These are phyloP conservation scores for Polyplosphaeria fusca DNA, from an alignment of 495 filamentous ascomycete species.

Conservation along the genomic window DNA sequence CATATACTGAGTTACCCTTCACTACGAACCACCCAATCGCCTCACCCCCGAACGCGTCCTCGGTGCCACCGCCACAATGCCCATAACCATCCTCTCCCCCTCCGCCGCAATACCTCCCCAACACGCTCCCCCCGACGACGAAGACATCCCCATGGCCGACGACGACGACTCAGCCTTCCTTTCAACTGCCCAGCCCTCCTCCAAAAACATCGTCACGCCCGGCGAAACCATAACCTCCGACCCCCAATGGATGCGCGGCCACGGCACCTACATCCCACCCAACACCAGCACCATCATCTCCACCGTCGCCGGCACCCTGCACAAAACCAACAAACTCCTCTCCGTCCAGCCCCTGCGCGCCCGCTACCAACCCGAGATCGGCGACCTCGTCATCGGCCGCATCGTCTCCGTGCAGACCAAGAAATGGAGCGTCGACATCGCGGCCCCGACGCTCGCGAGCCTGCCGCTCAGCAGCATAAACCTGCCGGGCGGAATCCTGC, in stretches of 20 bases:
- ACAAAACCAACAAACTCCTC: conserved; percentile 92
- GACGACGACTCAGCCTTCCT: conserved; percentile 23
- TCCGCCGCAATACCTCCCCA: conserved; percentile 37
- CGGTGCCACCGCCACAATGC: too few relatives aligned
- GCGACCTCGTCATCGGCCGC: conserved; percentile 89
- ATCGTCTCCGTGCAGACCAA: conserved; percentile 86
- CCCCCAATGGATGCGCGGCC: conserved; percentile 90
- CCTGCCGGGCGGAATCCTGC: conserved; percentile 86
- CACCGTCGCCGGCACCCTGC: conserved; percentile 80
- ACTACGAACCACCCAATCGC: too few relatives aligned
- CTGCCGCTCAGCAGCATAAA: conserved; percentile 89
- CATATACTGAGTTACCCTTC: too few relatives aligned
- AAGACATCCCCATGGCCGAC: conserved; percentile 56
- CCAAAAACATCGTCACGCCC: conserved; percentile 71
- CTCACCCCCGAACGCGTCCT: too few relatives aligned
- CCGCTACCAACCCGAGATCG: conserved; percentile 93
- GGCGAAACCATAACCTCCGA: conserved; percentile 85
- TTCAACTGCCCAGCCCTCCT: conserved; percentile 40
- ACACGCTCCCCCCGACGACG: conserved; percentile 50
- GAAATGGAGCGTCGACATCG: conserved; percentile 92
- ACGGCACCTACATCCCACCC: conserved; percentile 70
- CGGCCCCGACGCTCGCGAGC: conserved; percentile 72
- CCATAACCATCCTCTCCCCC: conserved; percentile 75
- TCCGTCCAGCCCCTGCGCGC: conserved; percentile 83
- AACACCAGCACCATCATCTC: conserved; percentile 67